phyloP scores from a whole-genome alignment of 768 basidiomycete species.

The Termitomyces sp. region DNA sequence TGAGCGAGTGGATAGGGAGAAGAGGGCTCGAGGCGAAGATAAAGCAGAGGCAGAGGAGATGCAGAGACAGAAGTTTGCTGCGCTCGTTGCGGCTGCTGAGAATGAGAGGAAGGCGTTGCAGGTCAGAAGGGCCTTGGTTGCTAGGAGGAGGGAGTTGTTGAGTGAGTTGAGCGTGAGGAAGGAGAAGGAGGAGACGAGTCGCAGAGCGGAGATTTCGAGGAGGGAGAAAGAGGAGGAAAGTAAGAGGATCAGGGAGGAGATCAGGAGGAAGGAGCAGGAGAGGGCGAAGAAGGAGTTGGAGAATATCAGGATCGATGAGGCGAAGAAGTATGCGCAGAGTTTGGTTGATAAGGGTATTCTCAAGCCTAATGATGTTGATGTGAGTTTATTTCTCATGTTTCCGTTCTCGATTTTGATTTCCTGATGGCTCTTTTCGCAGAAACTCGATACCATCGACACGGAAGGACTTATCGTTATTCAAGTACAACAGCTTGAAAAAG shows the following conservation, averaged over 20 bases:
- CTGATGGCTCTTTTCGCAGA: constrained; percentile 35
- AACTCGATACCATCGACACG: constrained; percentile 81
- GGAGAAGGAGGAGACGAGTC: constrained; percentile 84
- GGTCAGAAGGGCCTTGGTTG: constrained; percentile 75
- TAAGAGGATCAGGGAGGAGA: constrained; percentile 59
- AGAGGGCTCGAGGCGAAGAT: constrained; percentile 23
- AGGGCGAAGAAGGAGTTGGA: constrained; percentile 72
- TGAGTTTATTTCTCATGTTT: constrained; percentile 30
- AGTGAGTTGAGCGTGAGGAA: constrained; percentile 81
- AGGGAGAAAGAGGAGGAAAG: constrained; percentile 70
- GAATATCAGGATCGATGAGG: constrained; percentile 73
- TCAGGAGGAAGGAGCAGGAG: constrained; percentile 62
- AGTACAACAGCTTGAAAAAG: constrained; percentile 94
- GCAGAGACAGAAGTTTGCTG: constrained; percentile 52
- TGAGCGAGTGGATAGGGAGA: constrained; percentile 44
- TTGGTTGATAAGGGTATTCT: constrained; percentile 77
- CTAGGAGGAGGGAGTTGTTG: constrained; percentile 79
- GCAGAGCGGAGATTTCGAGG: constrained; percentile 64
- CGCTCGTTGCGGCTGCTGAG: constrained; percentile 61
- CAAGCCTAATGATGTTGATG: constrained; percentile 60
- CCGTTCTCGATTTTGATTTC: neutral
- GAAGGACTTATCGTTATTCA: constrained; percentile 85
- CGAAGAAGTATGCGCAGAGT: constrained; percentile 82
- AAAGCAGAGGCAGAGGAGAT: constrained; percentile 43
- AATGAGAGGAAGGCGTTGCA: constrained; percentile 76